Percentiles rank a stretch among this genome's conserved stretches.
These are phyloP conservation scores for Nigrospora sphaerica DNA, from an alignment of 2,329 filamentous ascomycete genomes.

Conservation along the genomic window DNA sequence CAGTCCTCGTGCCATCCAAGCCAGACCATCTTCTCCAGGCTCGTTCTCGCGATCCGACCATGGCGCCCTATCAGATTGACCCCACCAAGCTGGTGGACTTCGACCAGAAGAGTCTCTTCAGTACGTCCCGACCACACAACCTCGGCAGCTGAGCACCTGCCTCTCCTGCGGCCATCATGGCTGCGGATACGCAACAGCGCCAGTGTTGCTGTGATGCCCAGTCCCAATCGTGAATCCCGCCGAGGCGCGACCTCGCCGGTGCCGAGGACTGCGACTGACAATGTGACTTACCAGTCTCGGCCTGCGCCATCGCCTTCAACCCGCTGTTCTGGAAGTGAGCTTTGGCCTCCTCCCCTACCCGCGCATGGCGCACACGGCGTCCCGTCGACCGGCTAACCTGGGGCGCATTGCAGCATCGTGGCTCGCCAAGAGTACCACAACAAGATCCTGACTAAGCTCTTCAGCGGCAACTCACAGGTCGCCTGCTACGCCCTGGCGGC, in stretches of 20 bases:
- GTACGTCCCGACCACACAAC: constrained; percentile 37
- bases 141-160: too few species aligned
- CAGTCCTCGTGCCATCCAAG: too few species aligned
- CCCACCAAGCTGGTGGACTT: constrained; percentile 51
- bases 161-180: too few species aligned
- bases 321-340: constrained; percentile 99
- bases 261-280: not conserved
- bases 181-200: too few species aligned
- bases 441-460: constrained; percentile 80
- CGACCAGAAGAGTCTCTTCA: constrained; percentile 56
- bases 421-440: constrained; percentile 89
- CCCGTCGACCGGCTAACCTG: constrained; percentile 22
- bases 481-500: constrained; percentile 87
- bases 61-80: constrained; percentile 29
- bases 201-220: too few species aligned
- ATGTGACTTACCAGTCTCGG: constrained; percentile 55
- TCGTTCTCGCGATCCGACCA: constrained; percentile 11
- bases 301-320: constrained; percentile 82
- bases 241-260: too few species aligned
- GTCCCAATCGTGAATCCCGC: too few species aligned
- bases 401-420: constrained; percentile 53
- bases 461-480: constrained; percentile 66
- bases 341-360: not conserved
- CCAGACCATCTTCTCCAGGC: too few species aligned
- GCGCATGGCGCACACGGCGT: constrained; percentile 4